Percentiles rank a stretch among this genome's conserved stretches.
Conservation (phyloP, 192 early-diverging fungal species). For the Coemansia sp. region DNA sequence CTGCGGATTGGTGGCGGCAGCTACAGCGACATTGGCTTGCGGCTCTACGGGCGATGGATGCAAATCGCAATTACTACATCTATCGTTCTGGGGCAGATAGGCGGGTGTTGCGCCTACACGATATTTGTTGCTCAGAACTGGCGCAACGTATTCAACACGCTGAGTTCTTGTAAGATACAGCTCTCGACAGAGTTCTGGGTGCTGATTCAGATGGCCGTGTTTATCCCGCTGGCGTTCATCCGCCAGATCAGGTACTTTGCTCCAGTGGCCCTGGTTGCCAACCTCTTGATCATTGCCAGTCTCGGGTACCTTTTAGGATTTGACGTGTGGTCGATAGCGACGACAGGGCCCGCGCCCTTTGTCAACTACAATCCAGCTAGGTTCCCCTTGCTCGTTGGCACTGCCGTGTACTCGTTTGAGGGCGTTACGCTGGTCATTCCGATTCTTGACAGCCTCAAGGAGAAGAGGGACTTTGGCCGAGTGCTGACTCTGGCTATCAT, state of each 20-base stretch:
- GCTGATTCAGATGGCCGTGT: constrained; percentile 67
- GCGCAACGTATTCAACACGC: constrained; percentile 65
- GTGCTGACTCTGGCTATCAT: constrained; percentile 78
- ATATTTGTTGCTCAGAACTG: constrained; percentile 91
- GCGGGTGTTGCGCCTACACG: constrained; percentile 87
- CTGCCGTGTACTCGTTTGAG: constrained; percentile 91
- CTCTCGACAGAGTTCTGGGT: constrained; percentile 77
- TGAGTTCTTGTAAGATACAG: constrained; percentile 62
- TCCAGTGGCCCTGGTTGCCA: constrained; percentile 83
- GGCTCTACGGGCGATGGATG: constrained; percentile 64
- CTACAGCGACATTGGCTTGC: constrained; percentile 70
- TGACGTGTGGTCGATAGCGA: constrained; percentile 58
- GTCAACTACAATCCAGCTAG: constrained; percentile 77
- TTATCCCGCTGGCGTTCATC: constrained; percentile 86
- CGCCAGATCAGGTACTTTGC: constrained; percentile 91
- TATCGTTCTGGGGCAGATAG: constrained; percentile 76
- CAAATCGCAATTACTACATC: constrained; percentile 64
- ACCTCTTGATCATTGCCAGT: constrained; percentile 88
- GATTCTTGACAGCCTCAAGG: constrained; percentile 77
- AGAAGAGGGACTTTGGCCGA: constrained; percentile 75
- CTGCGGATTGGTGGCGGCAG: constrained; percentile 57
- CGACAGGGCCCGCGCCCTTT: constrained; percentile 57
- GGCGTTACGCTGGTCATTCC: constrained; percentile 83
- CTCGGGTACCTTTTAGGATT: constrained; percentile 83
- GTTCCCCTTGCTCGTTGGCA: constrained; percentile 91